Conservation (phyloP, 2,329 filamentous ascomycete species). For the Alternaria arbusti region DNA sequence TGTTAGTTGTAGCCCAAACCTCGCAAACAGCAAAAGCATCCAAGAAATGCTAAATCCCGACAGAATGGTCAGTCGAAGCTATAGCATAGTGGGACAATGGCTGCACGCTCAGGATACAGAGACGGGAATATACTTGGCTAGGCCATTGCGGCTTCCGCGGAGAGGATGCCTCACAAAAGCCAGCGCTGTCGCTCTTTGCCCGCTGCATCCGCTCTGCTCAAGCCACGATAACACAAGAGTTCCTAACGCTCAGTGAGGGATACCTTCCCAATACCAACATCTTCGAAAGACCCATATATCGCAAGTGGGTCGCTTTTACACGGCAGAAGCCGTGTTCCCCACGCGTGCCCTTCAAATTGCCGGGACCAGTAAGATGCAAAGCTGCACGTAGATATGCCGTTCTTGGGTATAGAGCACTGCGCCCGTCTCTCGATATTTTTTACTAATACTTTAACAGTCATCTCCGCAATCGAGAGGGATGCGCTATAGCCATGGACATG, state of each 20-base stretch:
- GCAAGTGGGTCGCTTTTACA: neutral
- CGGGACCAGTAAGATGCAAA: neutral
- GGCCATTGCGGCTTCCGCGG: conserved; percentile 6
- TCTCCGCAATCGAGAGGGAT: neutral
- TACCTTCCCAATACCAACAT: neutral
- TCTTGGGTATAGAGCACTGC: neutral
- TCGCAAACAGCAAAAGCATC: neutral
- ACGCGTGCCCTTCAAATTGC: neutral
- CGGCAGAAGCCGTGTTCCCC: neutral
- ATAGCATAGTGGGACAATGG: conserved; percentile 2
- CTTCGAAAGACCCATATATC: neutral
- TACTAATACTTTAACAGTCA: conserved; percentile 10
- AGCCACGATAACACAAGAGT: neutral
- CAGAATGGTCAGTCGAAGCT: neutral
- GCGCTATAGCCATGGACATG: conserved; percentile 12
- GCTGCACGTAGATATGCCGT: neutral
- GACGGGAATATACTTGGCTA: neutral
- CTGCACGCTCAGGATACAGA: neutral
- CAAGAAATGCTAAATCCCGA: neutral
- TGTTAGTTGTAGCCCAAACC: neutral
- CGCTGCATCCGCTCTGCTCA: neutral
- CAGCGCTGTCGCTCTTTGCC: neutral
- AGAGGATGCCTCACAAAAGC: neutral
- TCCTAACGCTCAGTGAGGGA: neutral
- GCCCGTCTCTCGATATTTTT: neutral